Base-by-base conservation (phyloP, 305 asterid species). In the Solanum chacoense region DNA sequence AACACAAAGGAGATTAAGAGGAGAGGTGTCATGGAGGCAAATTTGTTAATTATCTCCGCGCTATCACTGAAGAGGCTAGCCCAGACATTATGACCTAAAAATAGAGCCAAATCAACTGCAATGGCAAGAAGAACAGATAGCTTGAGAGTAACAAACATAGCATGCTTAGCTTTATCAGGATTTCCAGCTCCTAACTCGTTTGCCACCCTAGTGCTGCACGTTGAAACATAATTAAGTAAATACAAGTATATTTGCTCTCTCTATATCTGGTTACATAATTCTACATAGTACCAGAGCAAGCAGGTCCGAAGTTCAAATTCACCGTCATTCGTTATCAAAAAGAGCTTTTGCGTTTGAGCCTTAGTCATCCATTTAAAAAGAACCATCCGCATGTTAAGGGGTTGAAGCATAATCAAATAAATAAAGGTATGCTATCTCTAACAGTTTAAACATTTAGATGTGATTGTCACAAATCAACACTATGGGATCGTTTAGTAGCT, bases 141-240 rank as follows among this genome's bases (percentile, higher is more conserved):
- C 91, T 92, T 94, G 24, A 96, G 94, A 42, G 96, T 88, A 40
- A 94, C 96, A 16, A 88, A 22, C 93, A 93, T 92, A n/a, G 98
- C 98, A 12, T 88, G 95, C 93, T 92, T 94, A 18, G 99, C 98
- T 65, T 89, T 87, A 76, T 86, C 91, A 5, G 94, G 93, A 40
- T 91, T 84, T 31, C 96, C 96, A 0, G 94, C 94, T 63, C 98
- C 98, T 55, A 96, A 87, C 92, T 93, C 97, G 26, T 95, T 96
- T 1, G 98, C 92, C 87, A 96, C 98, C 90, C 98, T 92, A 3
- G 98, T 96, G 93, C 99, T 96, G 95, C 90, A 76, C 38, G 84
- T 76, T 36, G 31, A 76, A 22, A 35, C 50, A 35, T 35, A 76
- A 35, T 76, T 22, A 35, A 76, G 84, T 76, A 76, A 76, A 76